Percentiles rank a stretch among this genome's conserved stretches.
phyloP scores from a whole-genome alignment of 176 grass and related monocot species.

The Aegilops bicornis region DNA sequence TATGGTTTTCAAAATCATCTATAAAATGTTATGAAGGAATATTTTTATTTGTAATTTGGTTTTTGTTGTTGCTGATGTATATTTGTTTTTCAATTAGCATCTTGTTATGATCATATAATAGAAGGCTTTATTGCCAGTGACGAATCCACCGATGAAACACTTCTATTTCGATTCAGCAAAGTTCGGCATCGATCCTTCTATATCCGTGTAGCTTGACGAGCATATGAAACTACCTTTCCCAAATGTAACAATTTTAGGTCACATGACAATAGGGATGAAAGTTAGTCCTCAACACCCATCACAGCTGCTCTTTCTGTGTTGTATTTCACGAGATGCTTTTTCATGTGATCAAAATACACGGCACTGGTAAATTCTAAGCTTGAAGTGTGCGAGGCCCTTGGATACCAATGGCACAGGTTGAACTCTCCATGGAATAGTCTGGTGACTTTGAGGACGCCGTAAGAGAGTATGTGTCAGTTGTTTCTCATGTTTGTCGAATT shows the following conservation, averaged over 20 bases:
- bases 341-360: constrained; percentile 31
- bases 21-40: too few species aligned
- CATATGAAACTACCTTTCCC: constrained; percentile 70
- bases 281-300: constrained; percentile 61
- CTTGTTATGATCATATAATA: not conserved
- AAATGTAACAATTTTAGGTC: constrained; percentile 67
- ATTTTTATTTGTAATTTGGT: too few species aligned
- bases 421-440: constrained; percentile 95
- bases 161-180: constrained; percentile 63
- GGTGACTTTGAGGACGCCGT: constrained; percentile 85
- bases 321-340: not conserved
- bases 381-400: constrained; percentile 67
- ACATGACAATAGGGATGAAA: constrained; percentile 93
- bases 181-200: constrained; percentile 61
- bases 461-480: constrained; percentile 29
- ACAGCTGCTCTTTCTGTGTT: not conserved
- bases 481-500: not conserved
- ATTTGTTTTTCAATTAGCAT: too few species aligned
- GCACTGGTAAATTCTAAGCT: constrained; percentile 50
- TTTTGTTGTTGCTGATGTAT: too few species aligned
- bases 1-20: too few species aligned
- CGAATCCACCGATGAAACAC: not conserved
- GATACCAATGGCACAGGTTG: constrained; percentile 49
- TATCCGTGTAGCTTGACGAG: constrained; percentile 58
- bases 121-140: not conserved